Evolutionary conservation across 352 stramenopile genomes (phyloP).

Genomic region (Globisporangium spinosum): DNA sequence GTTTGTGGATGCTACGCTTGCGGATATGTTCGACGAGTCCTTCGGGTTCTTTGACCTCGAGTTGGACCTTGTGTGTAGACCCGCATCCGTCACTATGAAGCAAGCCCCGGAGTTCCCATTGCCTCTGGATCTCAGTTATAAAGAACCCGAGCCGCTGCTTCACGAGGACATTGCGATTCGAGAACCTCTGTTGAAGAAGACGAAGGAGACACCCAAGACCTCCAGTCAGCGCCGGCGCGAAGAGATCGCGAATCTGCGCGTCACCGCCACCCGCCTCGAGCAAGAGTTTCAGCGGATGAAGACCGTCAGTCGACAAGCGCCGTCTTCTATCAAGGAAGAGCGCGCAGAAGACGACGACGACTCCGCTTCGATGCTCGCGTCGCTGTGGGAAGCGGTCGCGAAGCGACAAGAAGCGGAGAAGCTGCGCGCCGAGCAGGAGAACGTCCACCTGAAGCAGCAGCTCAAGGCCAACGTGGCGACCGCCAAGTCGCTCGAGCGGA

Average conservation of each 20-base stretch:
- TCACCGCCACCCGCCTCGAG: background rate
- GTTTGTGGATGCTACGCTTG: too few species aligned
- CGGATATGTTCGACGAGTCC: background rate
- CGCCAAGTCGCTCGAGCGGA: background rate
- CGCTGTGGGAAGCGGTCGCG: slow-evolving; percentile 1
- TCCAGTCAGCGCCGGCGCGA: slow-evolving; percentile 11
- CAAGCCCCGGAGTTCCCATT: background rate
- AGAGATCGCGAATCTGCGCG: slow-evolving; percentile 7
- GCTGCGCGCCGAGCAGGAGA: slow-evolving; percentile 7
- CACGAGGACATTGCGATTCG: too few species aligned
- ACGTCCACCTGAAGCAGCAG: slow-evolving; percentile 6
- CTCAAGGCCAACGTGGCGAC: background rate
- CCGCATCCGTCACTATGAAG: background rate
- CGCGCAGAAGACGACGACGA: too few species aligned
- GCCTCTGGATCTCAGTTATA: too few species aligned
- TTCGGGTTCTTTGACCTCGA: background rate
- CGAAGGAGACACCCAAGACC: background rate
- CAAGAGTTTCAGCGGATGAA: background rate
- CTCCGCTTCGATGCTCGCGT: too few species aligned
- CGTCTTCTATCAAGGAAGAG: too few species aligned
- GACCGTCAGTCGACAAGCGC: too few species aligned
- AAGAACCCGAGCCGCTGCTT: too few species aligned
- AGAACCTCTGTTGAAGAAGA: background rate
- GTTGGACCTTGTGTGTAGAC: background rate
- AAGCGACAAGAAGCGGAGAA: slow-evolving; percentile 10